phyloP scores from a whole-genome alignment of 768 basidiomycete genomes.

The Daedalea quercina region DNA sequence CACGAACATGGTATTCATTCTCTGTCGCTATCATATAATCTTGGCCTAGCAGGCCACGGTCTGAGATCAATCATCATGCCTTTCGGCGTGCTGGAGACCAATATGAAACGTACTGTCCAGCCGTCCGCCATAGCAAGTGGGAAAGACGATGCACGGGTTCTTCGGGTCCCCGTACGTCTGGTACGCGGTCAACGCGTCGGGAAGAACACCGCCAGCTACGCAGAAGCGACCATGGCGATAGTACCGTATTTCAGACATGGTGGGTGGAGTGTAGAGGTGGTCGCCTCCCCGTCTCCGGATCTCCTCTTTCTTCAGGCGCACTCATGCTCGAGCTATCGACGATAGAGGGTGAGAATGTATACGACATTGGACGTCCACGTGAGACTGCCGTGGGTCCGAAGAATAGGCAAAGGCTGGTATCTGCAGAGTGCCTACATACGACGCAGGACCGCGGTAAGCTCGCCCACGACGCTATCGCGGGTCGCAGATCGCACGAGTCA shows the following conservation, averaged over 20 bases:
- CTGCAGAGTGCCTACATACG: no score
- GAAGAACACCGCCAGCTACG: conserved; percentile 45
- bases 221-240: conserved; percentile 49
- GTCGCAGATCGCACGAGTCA: no score
- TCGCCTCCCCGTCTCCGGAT: no score
- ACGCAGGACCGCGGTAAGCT: no score
- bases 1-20: conserved; percentile 29
- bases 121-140: conserved; percentile 48
- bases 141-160: conserved; percentile 53
- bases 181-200: conserved; percentile 53
- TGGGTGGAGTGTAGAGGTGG: no score
- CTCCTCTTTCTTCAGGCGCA: no score
- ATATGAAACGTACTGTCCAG: conserved; percentile 37
- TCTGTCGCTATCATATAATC: conserved; percentile 41
- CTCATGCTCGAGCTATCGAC: conserved; percentile 8
- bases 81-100: neutral
- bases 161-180: conserved; percentile 43
- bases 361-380: neutral
- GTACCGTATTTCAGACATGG: conserved; percentile 24
- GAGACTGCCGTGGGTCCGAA: no score
- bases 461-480: no score
- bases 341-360: neutral
- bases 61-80: neutral
- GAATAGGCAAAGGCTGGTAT: no score
- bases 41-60: conserved; percentile 31